Conservation (phyloP, 495 filamentous ascomycete genomes). For the Penicillium lagena region DNA sequence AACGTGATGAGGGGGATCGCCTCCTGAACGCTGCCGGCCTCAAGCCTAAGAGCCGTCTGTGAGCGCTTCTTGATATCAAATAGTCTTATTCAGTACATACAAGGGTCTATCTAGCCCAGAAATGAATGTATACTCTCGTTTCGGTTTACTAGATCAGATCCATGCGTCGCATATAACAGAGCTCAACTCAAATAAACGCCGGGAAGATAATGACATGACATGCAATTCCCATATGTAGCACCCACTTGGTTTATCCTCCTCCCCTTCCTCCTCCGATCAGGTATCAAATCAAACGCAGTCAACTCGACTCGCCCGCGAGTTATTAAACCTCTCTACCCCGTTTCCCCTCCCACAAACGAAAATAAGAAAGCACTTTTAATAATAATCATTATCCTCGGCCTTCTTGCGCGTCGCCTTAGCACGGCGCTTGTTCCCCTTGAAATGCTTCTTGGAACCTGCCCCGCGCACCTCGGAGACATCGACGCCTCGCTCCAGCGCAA, state of each 20-base stretch:
- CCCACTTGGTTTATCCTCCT: conserved; percentile 4
- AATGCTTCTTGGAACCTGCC: conserved; percentile 83
- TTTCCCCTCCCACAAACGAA: conserved; percentile 2
- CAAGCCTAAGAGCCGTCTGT: conserved; percentile 37
- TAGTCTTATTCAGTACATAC: neutral
- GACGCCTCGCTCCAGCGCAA: conserved; percentile 77
- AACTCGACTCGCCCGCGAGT: conserved; percentile 2
- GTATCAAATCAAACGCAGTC: conserved; percentile 5
- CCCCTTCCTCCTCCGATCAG: conserved; percentile 3
- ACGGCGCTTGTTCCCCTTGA: conserved; percentile 74
- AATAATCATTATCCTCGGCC: conserved; percentile 33
- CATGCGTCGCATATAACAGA: no score
- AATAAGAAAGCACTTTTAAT: conserved; percentile 21
- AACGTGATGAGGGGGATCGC: conserved; percentile 57
- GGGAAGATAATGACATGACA: conserved; percentile 4
- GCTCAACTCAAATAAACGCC: conserved; percentile 8
- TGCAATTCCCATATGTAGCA: conserved; percentile 15
- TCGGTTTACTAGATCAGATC: neutral
- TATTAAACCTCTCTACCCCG: neutral
- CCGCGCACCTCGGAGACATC: conserved; percentile 74
- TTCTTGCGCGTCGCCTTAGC: conserved; percentile 47
- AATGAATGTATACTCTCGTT: neutral
- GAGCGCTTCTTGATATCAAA: conserved; percentile 1
- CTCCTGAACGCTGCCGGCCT: conserved; percentile 59
- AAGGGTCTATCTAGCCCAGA: neutral